Evolutionary conservation across 2,329 filamentous ascomycete species (phyloP), one percentile per base, ranked within the genome.

Genomic region (Phyllosticta citribraziliensis): DNA sequence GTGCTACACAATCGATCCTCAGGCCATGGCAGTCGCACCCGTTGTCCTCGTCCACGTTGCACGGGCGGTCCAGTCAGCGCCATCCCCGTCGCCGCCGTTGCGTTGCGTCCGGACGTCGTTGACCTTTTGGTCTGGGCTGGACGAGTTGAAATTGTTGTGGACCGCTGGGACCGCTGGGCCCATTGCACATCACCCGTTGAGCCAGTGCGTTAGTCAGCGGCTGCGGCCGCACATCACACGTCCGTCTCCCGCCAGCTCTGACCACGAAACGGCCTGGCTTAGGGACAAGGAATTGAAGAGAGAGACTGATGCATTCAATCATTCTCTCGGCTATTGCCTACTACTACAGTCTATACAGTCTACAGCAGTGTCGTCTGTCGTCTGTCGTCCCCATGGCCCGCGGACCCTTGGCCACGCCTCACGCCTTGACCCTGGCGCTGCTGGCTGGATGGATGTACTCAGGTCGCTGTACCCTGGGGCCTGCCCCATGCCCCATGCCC

Each of bases 161-260:
- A 30, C 58, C 58, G 54, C 58, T n/a, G n/a, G 27, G 27, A 30
- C 58, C 58, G 54, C 22, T 22, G 22, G 22, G 22, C 22, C 22
- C 22, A 22, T 22, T 22, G 58, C 58, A 60, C 55, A 60, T 60
- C 58, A 60, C 58, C 58, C 58, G 58, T 60, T 59, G 57, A 52
- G 57, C 57, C 33, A 40, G 11, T 12, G 57, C 52, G 57, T 59
- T 60, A 60, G 58, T 60, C 58, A 60, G 54, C 58, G 52, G 57
- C 57, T 59, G 57, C 57, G 54, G 58, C 55, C 40, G 58, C 58
- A 60, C 58, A 60, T 60, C 58, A 60, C 11, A 53, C 58, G 58
- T 53, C 53, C 58, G 54, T 61, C 58, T 61, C 58, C 58, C 58
- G 58, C 53, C 54, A 55, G 58, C 58, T 56, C 53, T 61, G 58